phyloP scores from a whole-genome alignment of 108 stramenopile species.

The Mayamaea pseudoterrestris region DNA sequence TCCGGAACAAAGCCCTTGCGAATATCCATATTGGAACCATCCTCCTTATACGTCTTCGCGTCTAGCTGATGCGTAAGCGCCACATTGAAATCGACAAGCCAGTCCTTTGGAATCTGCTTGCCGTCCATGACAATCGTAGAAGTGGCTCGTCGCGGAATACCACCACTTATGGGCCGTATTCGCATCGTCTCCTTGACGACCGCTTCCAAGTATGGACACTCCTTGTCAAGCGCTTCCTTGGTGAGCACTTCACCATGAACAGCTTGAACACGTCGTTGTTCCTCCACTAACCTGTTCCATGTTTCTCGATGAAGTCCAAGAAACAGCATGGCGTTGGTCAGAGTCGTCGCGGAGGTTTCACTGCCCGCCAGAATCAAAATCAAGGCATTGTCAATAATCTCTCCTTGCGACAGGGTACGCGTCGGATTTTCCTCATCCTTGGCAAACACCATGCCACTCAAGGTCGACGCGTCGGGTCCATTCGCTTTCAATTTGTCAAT shows the following conservation, averaged over 20 bases:
- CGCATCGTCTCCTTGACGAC: constrained; percentile 32
- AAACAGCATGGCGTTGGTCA: constrained; percentile 22
- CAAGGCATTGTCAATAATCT: constrained; percentile 32
- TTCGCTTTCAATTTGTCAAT: constrained; percentile 18
- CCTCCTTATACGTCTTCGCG: constrained; percentile 22
- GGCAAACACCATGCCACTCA: constrained; percentile 34
- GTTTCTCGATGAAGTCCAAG: constrained; percentile 29
- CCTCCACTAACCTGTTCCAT: constrained; percentile 31
- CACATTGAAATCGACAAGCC: constrained; percentile 22
- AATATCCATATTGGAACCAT: constrained; percentile 4
- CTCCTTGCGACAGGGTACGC: constrained; percentile 16
- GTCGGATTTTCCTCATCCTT: background rate
- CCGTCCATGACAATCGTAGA: constrained; percentile 31
- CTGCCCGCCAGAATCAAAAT: constrained; percentile 35
- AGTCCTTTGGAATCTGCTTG: constrained; percentile 30
- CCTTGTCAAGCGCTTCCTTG: constrained; percentile 19
- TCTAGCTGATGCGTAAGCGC: constrained; percentile 24
- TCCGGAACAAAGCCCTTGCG: constrained; percentile 27
- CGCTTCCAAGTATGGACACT: constrained; percentile 28
- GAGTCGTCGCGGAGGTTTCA: constrained; percentile 27
- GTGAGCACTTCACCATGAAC: constrained; percentile 20
- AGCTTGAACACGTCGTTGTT: constrained; percentile 20
- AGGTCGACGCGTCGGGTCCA: constrained; percentile 35
- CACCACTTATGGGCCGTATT: constrained; percentile 17
- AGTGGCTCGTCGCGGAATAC: constrained; percentile 15